Percentiles rank a stretch among this genome's conserved stretches.
These are phyloP conservation scores for Vitis hybrid DNA, from an alignment of 177 flowering plant species.

Conservation along the genomic window DNA sequence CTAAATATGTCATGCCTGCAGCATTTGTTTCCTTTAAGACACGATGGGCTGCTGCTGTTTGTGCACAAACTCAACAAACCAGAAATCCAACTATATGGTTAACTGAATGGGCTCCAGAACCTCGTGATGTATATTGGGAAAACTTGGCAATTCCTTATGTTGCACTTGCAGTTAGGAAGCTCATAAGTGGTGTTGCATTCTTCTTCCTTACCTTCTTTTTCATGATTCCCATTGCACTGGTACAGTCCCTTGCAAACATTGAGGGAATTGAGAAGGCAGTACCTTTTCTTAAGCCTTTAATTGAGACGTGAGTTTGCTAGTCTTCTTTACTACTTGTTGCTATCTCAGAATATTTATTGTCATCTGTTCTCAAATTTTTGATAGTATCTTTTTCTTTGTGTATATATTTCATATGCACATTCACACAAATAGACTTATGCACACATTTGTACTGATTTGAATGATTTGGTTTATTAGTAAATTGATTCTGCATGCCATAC, in stretches of 20 bases:
- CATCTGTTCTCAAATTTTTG: background rate
- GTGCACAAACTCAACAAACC: constrained; percentile 90
- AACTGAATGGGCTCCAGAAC: constrained; percentile 96
- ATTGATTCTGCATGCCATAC: too few relatives aligned
- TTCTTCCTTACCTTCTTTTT: constrained; percentile 89
- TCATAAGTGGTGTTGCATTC: constrained; percentile 65
- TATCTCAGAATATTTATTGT: background rate
- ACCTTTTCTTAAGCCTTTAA: constrained; percentile 69
- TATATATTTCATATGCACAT: too few relatives aligned
- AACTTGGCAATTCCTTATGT: constrained; percentile 85
- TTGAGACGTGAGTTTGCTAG: constrained; percentile 59
- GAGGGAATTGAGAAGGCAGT: constrained; percentile 71
- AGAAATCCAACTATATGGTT: constrained; percentile 91
- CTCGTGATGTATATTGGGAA: constrained; percentile 86
- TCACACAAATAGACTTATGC: too few relatives aligned
- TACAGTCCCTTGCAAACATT: constrained; percentile 86
- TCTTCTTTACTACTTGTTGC: background rate
- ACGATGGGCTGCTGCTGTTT: constrained; percentile 91
- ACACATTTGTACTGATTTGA: too few relatives aligned
- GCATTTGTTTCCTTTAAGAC: constrained; percentile 89
- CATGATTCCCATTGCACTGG: constrained; percentile 90
- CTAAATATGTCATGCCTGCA: constrained; percentile 70
- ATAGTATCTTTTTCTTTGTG: background rate
- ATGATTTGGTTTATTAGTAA: too few relatives aligned
- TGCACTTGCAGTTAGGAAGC: constrained; percentile 64